Evolutionary conservation across 2,329 filamentous ascomycete genomes (phyloP), one percentile per base, ranked within the genome.

Genomic region (Colletotrichum navitas): DNA sequence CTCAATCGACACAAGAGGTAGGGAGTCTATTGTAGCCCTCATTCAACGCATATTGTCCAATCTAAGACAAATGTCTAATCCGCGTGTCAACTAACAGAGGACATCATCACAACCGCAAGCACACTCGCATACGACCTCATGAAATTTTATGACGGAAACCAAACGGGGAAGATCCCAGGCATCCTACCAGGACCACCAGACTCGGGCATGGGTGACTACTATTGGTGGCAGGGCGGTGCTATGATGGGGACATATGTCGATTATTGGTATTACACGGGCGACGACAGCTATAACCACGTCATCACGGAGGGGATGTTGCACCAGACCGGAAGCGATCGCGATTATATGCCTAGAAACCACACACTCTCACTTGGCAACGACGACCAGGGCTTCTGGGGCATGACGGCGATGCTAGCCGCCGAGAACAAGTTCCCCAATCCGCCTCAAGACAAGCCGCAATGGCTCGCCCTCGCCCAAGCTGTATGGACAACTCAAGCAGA

Each of bases 171-270:
- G 73, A 83, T 81, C 3, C 83, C 83, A 4, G 85, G 85, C n/a
- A 85, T 86, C 68, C 78, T 86, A 7, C 85, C 85, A 12, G 84
- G 84, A 10, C 85, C 85, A 54, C 85, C 84, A 2, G 67, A 69
- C n/a, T 62, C 69, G 21, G 61, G 61, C 45, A 60, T 34, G 2
- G 84, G 84, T 32, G 80, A 81, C 56, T 89, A 89, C 77, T 91
- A 91, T 82, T 92, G 90, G 90, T 92, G 90, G 90, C 89, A 92
- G 79, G 87, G 85, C 21, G 86, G 88, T 73, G 86, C 87, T 51
- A 84, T 92, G 82, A 91, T 90, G 83, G 87, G 88, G 76, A 86
- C 87, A 1, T 77, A 91, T 73, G 86, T 92, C 70, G 88, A 91
- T 78, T 92, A 92, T 78, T 91, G 88, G 88, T 85, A 86, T 73